Percentiles rank a stretch among this genome's conserved stretches.
Evolutionary conservation across 495 filamentous ascomycete species (phyloP).

Genomic region (Penicillium paxilli): DNA sequence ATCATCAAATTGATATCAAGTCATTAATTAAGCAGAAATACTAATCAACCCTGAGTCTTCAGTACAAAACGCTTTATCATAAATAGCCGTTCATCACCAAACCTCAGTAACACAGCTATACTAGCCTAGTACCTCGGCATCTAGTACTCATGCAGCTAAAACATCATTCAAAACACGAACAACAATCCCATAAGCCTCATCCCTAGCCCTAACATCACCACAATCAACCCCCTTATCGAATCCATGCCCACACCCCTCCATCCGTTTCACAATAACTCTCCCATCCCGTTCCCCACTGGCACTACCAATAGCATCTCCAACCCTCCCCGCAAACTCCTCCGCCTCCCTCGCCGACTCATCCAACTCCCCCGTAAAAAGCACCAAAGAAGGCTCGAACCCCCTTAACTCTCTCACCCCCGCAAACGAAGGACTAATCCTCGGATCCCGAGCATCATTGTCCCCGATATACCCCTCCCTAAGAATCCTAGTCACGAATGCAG

Average conservation of each 20-base stretch:
- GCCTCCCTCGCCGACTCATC: constrained; percentile 4
- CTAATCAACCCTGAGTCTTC: no score
- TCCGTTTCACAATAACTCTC: neutral
- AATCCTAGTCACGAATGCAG: constrained; percentile 1
- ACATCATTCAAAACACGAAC: neutral
- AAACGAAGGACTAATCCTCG: neutral
- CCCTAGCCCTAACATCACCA: neutral
- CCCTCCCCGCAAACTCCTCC: neutral
- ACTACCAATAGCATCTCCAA: no score
- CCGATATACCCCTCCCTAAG: constrained; percentile 1
- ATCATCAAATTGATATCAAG: no score
- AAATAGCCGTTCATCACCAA: no score
- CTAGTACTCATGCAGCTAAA: neutral
- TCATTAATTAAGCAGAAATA: no score
- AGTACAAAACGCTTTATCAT: no score
- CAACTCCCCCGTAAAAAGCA: constrained; percentile 2
- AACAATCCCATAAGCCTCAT: constrained; percentile 6
- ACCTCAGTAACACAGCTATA: no score
- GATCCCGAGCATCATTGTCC: neutral
- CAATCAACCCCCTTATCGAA: neutral
- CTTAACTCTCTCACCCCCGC: neutral
- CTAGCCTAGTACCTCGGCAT: neutral
- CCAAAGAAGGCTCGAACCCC: neutral
- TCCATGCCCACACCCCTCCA: constrained; percentile 3
- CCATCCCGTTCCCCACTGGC: neutral